phyloP scores from a whole-genome alignment of 2,329 filamentous ascomycete species.

The Aspergillus sp. region DNA sequence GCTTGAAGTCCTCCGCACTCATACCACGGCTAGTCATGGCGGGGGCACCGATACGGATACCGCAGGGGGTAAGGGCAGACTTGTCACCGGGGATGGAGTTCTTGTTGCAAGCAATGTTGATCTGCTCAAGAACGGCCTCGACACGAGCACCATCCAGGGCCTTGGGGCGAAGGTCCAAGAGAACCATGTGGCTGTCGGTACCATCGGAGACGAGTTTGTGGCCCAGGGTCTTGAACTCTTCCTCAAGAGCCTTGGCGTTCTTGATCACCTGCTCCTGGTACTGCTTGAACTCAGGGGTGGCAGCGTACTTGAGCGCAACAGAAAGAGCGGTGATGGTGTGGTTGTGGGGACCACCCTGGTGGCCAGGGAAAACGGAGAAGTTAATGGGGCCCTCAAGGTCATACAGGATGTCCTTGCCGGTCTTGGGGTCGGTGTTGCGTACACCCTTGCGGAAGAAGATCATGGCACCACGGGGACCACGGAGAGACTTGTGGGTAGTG shows the following conservation, averaged over 20 bases:
- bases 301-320: slow-evolving; percentile 91
- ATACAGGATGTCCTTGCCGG: slow-evolving; percentile 80
- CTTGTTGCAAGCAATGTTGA: slow-evolving; percentile 99
- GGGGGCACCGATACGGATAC: slow-evolving; percentile 93
- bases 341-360: slow-evolving; percentile 97
- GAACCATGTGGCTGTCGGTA: slow-evolving; percentile 95
- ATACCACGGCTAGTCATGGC: slow-evolving; percentile 98
- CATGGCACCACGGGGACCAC: slow-evolving; percentile 92
- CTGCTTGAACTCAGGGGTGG: slow-evolving; percentile 81
- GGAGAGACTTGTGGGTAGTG: slow-evolving; percentile 95
- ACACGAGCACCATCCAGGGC: slow-evolving; percentile 87
- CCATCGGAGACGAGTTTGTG: slow-evolving; percentile 91
- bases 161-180: slow-evolving; percentile 87
- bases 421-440: slow-evolving; percentile 77
- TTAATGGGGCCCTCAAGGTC: slow-evolving; percentile 94
- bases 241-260: slow-evolving; percentile 86
- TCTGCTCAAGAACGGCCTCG: slow-evolving; percentile 92
- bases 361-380: slow-evolving; percentile 92
- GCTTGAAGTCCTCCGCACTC: slow-evolving; percentile 85
- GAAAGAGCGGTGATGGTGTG: slow-evolving; percentile 96
- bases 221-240: slow-evolving; percentile 66
- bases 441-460: slow-evolving; percentile 98
- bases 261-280: slow-evolving; percentile 89
- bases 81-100: slow-evolving; percentile 98
- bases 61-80: slow-evolving; percentile 89